Percentiles rank a stretch among this genome's conserved stretches.
These are phyloP conservation scores for Pneumocystis sp. DNA, from an alignment of 1,139 yeast species.

Conservation along the genomic window DNA sequence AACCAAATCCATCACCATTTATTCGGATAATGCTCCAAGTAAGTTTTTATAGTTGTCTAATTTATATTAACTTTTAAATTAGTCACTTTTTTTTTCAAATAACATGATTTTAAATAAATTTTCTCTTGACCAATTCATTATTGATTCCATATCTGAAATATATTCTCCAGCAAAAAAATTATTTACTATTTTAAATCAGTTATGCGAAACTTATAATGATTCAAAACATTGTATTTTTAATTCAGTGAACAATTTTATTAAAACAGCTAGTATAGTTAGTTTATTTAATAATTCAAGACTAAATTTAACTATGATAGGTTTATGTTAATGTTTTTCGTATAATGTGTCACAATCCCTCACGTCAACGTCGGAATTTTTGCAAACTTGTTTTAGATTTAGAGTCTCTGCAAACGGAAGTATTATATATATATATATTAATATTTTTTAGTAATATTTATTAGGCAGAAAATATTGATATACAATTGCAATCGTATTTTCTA, in stretches of 20 bases:
- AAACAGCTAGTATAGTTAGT: not conserved
- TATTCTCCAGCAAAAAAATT: slow-evolving; percentile 2
- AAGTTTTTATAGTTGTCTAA: slow-evolving; percentile 2
- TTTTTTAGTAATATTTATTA: not conserved
- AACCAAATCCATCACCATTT: slow-evolving; percentile 1
- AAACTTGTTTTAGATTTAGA: slow-evolving; percentile 54
- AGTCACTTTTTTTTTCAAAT: slow-evolving; percentile 2
- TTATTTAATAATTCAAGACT: not conserved
- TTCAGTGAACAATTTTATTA: not conserved
- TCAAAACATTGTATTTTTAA: not conserved
- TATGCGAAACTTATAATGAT: slow-evolving; percentile 4
- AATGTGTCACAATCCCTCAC: slow-evolving; percentile 58
- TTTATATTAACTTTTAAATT: slow-evolving; percentile 1
- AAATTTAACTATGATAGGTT: slow-evolving; percentile 1
- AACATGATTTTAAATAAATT: slow-evolving; percentile 1
- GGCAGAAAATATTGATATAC: slow-evolving; percentile 6
- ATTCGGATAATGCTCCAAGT: slow-evolving; percentile 1
- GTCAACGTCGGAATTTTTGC: slow-evolving; percentile 62
- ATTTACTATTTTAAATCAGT: slow-evolving; percentile 2
- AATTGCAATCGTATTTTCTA: not conserved
- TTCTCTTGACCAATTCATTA: not conserved
- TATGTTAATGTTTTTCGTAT: slow-evolving; percentile 33
- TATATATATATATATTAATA: not conserved
- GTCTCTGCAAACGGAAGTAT: slow-evolving; percentile 45
- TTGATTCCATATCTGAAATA: slow-evolving; percentile 6